A percentile compares a stretch with the other conserved stretches of the same genome.
Conservation (phyloP, 106 monocot genomes). For the Dendrobium nobile region DNA sequence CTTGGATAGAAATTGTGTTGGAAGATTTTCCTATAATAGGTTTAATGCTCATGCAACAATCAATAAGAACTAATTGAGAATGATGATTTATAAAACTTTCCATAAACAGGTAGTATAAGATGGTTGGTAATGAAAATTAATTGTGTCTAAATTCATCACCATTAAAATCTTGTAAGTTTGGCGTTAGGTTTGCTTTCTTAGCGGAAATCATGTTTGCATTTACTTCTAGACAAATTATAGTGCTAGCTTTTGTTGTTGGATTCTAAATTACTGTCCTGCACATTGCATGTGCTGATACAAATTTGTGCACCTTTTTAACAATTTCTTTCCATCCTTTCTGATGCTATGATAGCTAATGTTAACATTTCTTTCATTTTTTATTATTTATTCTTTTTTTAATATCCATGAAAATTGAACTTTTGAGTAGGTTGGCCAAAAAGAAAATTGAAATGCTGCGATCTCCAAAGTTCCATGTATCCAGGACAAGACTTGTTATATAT, state of each 20-base stretch:
- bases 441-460: constrained; percentile 70
- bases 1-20: too few relatives aligned
- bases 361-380: background rate
- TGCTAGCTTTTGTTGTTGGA: background rate
- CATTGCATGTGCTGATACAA: background rate
- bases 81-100: too few relatives aligned
- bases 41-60: too few relatives aligned
- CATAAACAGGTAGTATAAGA: too few relatives aligned
- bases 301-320: background rate
- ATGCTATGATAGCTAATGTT: background rate
- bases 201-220: background rate
- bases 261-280: background rate
- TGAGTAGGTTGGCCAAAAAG: constrained; percentile 53
- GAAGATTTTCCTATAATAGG: too few relatives aligned
- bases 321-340: background rate
- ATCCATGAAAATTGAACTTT: background rate
- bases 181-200: background rate
- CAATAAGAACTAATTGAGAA: too few relatives aligned
- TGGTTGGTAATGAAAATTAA: too few relatives aligned
- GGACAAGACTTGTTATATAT: constrained; percentile 83
- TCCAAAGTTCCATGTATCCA: constrained; percentile 90
- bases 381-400: background rate
- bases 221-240: background rate
- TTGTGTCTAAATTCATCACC: background rate
- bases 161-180: background rate